These are phyloP conservation scores for Zymoseptoria crescenta DNA, from an alignment of 2,329 filamentous ascomycete genomes.

Conservation along the genomic window DNA sequence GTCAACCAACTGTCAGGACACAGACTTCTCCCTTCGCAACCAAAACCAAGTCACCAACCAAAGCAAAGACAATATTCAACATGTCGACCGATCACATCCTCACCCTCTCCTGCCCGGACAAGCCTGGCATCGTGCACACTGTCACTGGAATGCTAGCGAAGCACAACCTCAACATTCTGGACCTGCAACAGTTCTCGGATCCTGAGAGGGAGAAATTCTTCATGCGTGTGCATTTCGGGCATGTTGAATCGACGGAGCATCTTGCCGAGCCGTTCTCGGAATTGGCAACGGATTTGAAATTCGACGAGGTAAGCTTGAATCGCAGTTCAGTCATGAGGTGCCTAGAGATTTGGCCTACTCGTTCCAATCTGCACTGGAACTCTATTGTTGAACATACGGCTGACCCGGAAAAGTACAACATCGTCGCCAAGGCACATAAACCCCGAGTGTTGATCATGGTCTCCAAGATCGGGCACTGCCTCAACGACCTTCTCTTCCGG, in stretches of 20 bases:
- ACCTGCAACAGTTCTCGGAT: constrained; percentile 79
- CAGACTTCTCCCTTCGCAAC: constrained; percentile 3
- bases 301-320: constrained; percentile 35
- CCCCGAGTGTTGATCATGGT: constrained; percentile 79
- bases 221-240: constrained; percentile 78
- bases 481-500: constrained; percentile 77
- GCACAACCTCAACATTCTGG: constrained; percentile 70
- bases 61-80: constrained; percentile 2
- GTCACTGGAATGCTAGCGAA: constrained; percentile 70
- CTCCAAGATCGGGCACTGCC: constrained; percentile 78
- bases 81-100: constrained; percentile 55
- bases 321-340: no score
- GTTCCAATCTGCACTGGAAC: background rate
- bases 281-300: constrained; percentile 56
- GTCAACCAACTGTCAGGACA: background rate
- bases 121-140: constrained; percentile 75
- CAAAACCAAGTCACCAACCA: background rate
- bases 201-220: constrained; percentile 69
- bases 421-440: constrained; percentile 61
- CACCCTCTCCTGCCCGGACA: constrained; percentile 76
- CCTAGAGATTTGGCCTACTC: background rate
- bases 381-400: background rate
- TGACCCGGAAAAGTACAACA: constrained; percentile 48
- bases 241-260: constrained; percentile 42
- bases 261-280: constrained; percentile 50